These are phyloP conservation scores for Tuber microsphaerosporum DNA, from an alignment of 495 filamentous ascomycete genomes.

Conservation along the genomic window DNA sequence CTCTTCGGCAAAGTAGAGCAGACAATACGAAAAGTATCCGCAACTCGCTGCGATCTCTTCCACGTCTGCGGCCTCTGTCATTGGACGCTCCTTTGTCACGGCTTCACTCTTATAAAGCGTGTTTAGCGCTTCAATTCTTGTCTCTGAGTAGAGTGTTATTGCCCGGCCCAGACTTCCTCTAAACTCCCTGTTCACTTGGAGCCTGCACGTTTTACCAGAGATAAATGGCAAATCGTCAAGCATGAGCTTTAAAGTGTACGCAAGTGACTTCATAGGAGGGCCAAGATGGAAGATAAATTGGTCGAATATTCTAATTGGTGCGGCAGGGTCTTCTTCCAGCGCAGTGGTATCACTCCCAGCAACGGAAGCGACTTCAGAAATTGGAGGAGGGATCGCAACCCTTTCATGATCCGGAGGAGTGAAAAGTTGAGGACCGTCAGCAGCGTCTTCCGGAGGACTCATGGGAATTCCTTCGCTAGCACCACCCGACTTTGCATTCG, in stretches of 20 bases:
- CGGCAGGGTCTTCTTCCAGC: constrained; percentile 45
- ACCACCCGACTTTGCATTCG: neutral
- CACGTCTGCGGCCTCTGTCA: constrained; percentile 79
- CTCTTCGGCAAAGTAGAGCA: constrained; percentile 83
- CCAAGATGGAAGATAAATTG: constrained; percentile 80
- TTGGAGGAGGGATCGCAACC: constrained; percentile 44
- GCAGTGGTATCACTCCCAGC: neutral
- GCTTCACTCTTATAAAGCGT: constrained; percentile 71
- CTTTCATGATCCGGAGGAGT: constrained; percentile 33
- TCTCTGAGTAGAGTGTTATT: constrained; percentile 64
- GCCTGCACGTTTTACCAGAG: constrained; percentile 36
- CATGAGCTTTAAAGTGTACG: constrained; percentile 79
- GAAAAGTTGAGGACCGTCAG: constrained; percentile 30
- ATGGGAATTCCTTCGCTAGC: constrained; percentile 11
- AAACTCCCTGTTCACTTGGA: constrained; percentile 71
- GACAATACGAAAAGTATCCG: constrained; percentile 84
- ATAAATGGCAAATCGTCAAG: constrained; percentile 81
- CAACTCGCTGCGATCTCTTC: constrained; percentile 95
- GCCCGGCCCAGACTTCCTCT: constrained; percentile 69
- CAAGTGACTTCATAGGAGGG: constrained; percentile 90
- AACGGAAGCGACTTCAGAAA: constrained; percentile 31
- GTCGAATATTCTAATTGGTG: constrained; percentile 65
- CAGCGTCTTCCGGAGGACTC: constrained; percentile 16
- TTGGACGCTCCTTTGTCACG: constrained; percentile 52
- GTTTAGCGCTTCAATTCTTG: constrained; percentile 66